Base-by-base conservation (phyloP, 805 yeast species). In the Zygotorulaspora sp. region DNA sequence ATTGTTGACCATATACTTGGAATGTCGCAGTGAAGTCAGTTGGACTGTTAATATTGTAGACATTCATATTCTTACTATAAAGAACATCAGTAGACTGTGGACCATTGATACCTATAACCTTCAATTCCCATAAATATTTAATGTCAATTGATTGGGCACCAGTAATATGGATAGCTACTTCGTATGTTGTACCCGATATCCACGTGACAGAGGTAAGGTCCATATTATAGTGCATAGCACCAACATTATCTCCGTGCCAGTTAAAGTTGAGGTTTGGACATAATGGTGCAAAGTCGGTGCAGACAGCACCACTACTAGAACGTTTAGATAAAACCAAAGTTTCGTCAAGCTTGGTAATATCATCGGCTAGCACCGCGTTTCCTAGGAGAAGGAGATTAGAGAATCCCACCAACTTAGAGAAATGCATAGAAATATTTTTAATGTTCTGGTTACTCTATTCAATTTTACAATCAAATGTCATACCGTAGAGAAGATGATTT, bases 1-100 rank as follows among this genome's bases (percentile, higher is more conserved):
- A n/a, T n/a, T 45, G 28, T 58, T n/a, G n/a, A n/a, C n/a, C n/a
- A n/a, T n/a, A n/a, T n/a, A n/a, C n/a, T n/a, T n/a, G n/a, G n/a
- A n/a, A 49, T 6, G 46, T 48, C 6, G 58, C 53, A 5, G 52
- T 45, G 56, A 55, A 61, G n/a, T 51, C 53, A 13, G 55, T 45
- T 8, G 63, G 52, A 35, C 45, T 36, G 15, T 40, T 44, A 32
- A 62, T 53, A 6, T 28, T 11, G 12, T 43, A 23, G 16, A 54
- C 33, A 10, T 50, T 39, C 18, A 36, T 39, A 33, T 58, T 57
- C 29, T 50, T 48, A 18, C 58, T 58, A 35, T 49, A 52, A 5
- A 62, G 44, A 28, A 48, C 38, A 26, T 47, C 41, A 3, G 52
- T 45, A 3, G 44, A 42, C 29, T 53, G 48, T 9, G 64, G 62